Conservation (phyloP, 2,329 filamentous ascomycete species). For the Bipolaris victoriae region DNA sequence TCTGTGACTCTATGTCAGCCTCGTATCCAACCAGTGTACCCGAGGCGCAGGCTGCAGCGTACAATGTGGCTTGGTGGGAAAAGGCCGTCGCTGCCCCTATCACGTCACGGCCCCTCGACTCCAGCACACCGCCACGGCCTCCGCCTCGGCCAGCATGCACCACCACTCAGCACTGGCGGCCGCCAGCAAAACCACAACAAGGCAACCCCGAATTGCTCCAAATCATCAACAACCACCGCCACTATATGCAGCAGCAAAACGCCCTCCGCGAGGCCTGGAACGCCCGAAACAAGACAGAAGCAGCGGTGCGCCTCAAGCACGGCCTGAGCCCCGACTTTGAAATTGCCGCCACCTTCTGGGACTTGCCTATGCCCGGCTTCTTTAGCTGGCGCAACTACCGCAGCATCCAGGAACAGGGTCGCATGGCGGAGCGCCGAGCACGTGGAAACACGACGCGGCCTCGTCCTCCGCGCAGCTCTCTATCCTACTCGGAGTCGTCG, state of each 20-base stretch:
- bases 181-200: background rate
- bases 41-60: constrained; percentile 8
- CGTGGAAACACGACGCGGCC: constrained; percentile 21
- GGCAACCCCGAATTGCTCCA: constrained; percentile 11
- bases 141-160: background rate
- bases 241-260: constrained; percentile 2
- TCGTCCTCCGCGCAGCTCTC: constrained; percentile 26
- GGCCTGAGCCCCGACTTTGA: constrained; percentile 18
- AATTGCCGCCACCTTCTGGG: constrained; percentile 27
- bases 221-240: constrained; percentile 20
- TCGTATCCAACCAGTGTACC: constrained; percentile 12
- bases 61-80: constrained; percentile 35
- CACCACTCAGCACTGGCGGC: background rate
- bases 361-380: constrained; percentile 22
- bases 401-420: constrained; percentile 5
- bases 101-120: constrained; percentile 4
- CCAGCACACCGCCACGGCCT: constrained; percentile 4
- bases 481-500: constrained; percentile 26
- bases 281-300: constrained; percentile 24
- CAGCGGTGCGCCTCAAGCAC: constrained; percentile 32
- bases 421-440: constrained; percentile 19
- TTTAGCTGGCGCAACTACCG: constrained; percentile 10
- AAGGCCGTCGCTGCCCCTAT: constrained; percentile 16
- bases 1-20: constrained; percentile 20
- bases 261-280: constrained; percentile 19